Base-by-base conservation (phyloP, 345 rosid species). In the Alliaria petiolata region DNA sequence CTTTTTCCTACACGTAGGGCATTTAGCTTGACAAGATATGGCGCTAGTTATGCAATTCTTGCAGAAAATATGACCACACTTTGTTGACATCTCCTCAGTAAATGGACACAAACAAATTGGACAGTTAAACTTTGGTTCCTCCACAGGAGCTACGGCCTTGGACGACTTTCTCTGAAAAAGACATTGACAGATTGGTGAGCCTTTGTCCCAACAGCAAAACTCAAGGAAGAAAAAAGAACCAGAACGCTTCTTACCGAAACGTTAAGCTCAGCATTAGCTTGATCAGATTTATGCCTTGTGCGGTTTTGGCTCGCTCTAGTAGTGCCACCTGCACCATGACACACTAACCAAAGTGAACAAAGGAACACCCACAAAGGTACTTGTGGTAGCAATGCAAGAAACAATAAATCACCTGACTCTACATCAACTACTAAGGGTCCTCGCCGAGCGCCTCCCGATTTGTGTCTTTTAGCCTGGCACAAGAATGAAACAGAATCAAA, bases 31-130 rank as follows among this genome's bases (percentile, higher is more conserved):
- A 17, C 46, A 14, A 45, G 83, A 62, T 35, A 92, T 69, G 3
- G 95, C 98, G 28, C 65, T 60, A 83, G 42, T 82, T 31, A 95
- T 88, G 79, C 99, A 95, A 39, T 22, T 43, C 75, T 80, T 84
- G 71, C 99, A 95, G 85, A 92, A 95, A 40, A 95, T 95, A 63
- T 95, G 99, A 51, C 99, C 99, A 76, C 99, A 95, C 72, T 83
- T 92, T 15, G 99, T 95, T 12, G 98, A 83, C 64, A 76, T 79
- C 84, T 88, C 98, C 79, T 88, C 87, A 0, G 73, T 84, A 19
- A 95, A 72, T 47, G 89, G 85, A 56, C 87, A 81, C 92, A 95
- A 45, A 81, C 99, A 95, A 55, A 95, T 90, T 54, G 99, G 98
- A 70, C 99, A 95, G 61, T 72, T 85, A 70, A 95, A 95, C 17